Base-by-base conservation (phyloP, 2,329 filamentous ascomycete genomes). In the Penicillium janthinellum region DNA sequence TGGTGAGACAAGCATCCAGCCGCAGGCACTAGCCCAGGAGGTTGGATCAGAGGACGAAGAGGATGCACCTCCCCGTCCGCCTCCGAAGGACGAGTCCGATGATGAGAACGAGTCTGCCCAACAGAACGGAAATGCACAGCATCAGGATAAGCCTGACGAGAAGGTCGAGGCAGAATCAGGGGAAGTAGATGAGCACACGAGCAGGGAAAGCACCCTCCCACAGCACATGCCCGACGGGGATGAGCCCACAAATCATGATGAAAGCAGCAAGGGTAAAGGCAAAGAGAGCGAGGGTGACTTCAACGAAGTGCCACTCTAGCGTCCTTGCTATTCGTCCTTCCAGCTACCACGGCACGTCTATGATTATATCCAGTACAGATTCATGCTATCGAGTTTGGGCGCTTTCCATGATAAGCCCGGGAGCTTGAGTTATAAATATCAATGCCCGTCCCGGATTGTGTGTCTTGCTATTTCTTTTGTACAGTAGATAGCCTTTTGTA, bases 281-380 rank as follows among this genome's bases (percentile, higher is more conserved):
- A 74, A 73, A 58, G 71, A 74, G 60, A 64, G 68, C 14, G 72
- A 75, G 45, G 63, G 70, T 5, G 72, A 75, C 56, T 75, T 75
- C 53, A 75, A 73, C 34, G 72, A 75, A 64, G 71, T 75, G 15
- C 71, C 73, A 35, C 67, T 75, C 51, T 74, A 64, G 66, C 57
- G 42, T 39, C 34, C 38, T 61, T 51, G 11, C 52, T 37, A 47
- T 41, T 37, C 63, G 58, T 45, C 22, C 56, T 22, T 51, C 41
- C 45, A n/a, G 28, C 49, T 48, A 15, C 17, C 34, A 20, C 50
- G 45, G 57, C 39, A 39, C 56, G 56, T 62, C 59, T 48, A 67
- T 52, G 61, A 61, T 54, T 61, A 64, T 66, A 63, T 61, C 52
- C 48, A 61, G 61, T 64, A 63, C 61, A 65, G 59, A 56, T 56